Evolutionary conservation across 2,329 filamentous ascomycete genomes (phyloP), one percentile per base, ranked within the genome.

Genomic region (Diaporthe amygdali): DNA sequence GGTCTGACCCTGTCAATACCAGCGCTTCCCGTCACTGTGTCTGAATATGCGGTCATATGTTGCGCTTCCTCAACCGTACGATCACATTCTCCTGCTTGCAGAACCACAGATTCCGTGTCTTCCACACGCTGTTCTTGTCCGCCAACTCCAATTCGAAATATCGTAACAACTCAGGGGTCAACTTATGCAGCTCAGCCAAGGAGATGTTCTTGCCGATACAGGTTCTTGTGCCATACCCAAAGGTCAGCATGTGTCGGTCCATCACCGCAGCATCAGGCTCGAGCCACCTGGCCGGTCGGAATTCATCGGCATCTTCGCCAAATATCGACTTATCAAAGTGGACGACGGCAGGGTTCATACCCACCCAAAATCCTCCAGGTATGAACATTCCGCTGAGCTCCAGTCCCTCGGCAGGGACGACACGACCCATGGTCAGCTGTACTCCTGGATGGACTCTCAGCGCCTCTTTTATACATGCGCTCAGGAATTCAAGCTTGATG

Each of bases 181-280:
- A 55, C 64, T 75, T 75, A 49, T 74, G 69, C 47, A 75, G 71
- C 66, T 75, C 73, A 20, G 70, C 67, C 27, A 74, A 32, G 14
- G 73, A 74, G 44, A 75, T 75, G 46, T 74, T 74, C 71, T 75
- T 75, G 32, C 76, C 77, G 66, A 89, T 86, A 71, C 87, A 89
- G 5, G 85, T 87, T 72, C 86, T 77, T 8, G 85, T 83, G 0
- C 87, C 87, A 3, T 83, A 83, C 3, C 87, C 87, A 74, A 89
- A 88, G 67, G 86, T 82, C 52, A 76, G 41, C 67, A 76, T 71
- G 56, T 74, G 72, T 39, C 49, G 71, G 46, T 76, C 72, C 74
- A 75, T 73, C 49, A 63, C 54, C 41, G 55, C 61, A 41, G 67
- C 68, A 32, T 71, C 68, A 52, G 70, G 34, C 39, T 68, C 72